Conservation (phyloP, 495 filamentous ascomycete genomes). For the Letharia lupina region DNA sequence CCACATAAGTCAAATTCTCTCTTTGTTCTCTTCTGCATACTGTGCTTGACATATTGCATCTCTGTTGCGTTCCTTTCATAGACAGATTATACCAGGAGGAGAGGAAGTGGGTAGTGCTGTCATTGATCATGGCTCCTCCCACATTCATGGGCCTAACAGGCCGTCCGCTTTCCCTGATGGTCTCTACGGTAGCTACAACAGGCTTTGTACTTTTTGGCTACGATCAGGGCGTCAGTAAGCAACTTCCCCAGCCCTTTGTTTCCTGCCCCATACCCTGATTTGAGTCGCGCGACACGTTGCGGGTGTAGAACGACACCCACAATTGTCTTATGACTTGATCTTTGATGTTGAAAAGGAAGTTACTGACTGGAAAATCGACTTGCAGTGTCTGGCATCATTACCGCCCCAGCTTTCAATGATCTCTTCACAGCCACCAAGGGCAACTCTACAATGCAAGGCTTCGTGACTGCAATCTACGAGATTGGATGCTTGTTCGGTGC, state of each 20-base stretch:
- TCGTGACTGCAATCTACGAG: slow-evolving; percentile 79
- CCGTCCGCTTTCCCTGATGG: slow-evolving; percentile 50
- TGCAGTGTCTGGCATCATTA: slow-evolving; percentile 58
- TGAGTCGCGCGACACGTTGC: not conserved
- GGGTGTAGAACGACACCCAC: not conserved
- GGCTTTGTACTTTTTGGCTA: slow-evolving; percentile 71
- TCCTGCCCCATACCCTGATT: not conserved
- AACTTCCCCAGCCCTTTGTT: no score
- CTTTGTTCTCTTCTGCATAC: not conserved
- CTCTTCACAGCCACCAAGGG: slow-evolving; percentile 58
- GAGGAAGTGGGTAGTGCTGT: not conserved
- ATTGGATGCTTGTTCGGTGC: slow-evolving; percentile 70
- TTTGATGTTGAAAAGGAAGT: no score
- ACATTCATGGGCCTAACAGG: slow-evolving; percentile 57
- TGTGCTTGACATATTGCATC: not conserved
- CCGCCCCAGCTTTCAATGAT: slow-evolving; percentile 58
- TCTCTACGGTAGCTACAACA: slow-evolving; percentile 62
- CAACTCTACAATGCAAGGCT: slow-evolving; percentile 65
- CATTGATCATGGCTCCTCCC: slow-evolving; percentile 29
- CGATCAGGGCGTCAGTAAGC: slow-evolving; percentile 48
- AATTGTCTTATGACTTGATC: no score
- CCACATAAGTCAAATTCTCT: not conserved
- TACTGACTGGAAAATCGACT: no score
- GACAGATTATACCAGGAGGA: not conserved
- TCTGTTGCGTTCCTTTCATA: not conserved